phyloP scores from a whole-genome alignment of 371 early-diverging fungal species.

The Zancudomyces culisetae region DNA sequence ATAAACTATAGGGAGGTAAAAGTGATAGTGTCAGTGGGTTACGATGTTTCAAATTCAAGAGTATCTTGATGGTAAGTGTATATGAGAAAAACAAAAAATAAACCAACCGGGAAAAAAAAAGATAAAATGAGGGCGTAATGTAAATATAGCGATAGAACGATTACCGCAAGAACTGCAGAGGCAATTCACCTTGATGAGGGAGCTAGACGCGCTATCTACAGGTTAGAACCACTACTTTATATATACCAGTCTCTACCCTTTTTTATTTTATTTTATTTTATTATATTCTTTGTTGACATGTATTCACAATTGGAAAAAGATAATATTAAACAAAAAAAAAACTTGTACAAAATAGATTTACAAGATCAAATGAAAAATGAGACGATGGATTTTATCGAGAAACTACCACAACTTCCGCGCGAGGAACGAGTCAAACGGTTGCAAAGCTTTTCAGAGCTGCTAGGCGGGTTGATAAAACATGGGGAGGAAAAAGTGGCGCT shows the following conservation, averaged over 20 bases:
- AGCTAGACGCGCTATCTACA: constrained; percentile 73
- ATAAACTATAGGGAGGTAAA: no score
- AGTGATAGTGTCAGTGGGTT: no score
- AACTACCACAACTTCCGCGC: constrained; percentile 12
- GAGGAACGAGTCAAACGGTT: constrained; percentile 31
- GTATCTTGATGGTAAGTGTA: constrained; percentile 64
- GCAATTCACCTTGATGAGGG: constrained; percentile 74
- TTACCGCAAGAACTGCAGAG: constrained; percentile 77
- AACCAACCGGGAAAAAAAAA: not conserved
- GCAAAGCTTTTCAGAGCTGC: constrained; percentile 30
- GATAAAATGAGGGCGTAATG: not conserved
- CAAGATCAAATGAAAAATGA: constrained; percentile 37
- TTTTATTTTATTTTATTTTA: no score
- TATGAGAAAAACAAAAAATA: not conserved
- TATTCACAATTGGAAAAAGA: no score
- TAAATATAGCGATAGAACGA: constrained; percentile 51
- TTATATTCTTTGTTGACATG: no score
- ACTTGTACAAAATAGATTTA: constrained; percentile 29
- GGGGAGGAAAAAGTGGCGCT: constrained; percentile 81
- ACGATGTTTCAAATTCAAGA: constrained; percentile 52
- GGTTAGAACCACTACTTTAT: no score
- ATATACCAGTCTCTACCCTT: no score
- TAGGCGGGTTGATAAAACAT: constrained; percentile 56
- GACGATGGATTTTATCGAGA: constrained; percentile 24
- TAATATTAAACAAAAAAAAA: no score